Conservation (phyloP, 306 rosid species). For the Lathyrus sativus region DNA sequence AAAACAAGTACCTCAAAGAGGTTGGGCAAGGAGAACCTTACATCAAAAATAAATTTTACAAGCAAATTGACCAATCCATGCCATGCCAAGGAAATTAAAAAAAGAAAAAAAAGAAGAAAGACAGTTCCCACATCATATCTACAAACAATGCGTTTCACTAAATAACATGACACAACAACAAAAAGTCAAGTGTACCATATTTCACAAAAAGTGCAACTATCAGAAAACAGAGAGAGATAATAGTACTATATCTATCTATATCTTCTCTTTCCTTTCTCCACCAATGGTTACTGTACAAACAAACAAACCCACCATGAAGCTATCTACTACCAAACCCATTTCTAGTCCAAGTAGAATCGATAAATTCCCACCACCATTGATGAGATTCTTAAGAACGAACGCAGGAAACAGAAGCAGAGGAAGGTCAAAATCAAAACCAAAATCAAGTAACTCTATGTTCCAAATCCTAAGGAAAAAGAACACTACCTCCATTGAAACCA, state of each 20-base stretch:
- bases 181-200: constrained; percentile 38
- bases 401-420: constrained; percentile 75
- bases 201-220: constrained; percentile 15
- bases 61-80: constrained; percentile 61
- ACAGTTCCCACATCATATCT: not conserved
- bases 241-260: constrained; percentile 11
- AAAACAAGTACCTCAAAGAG: too few species aligned
- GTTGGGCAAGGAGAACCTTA: too few species aligned
- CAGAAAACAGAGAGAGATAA: not conserved
- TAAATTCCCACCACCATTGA: constrained; percentile 88
- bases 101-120: not conserved
- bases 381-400: constrained; percentile 78
- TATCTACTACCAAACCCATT: constrained; percentile 59
- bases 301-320: constrained; percentile 42
- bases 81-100: constrained; percentile 35
- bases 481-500: constrained; percentile 59
- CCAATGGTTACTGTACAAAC: constrained; percentile 5
- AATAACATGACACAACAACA: constrained; percentile 26
- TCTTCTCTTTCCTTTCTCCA: constrained; percentile 33
- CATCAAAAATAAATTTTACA: constrained; percentile 31
- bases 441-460: constrained; percentile 55
- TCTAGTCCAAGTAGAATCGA: constrained; percentile 83
- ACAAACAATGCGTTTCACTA: constrained; percentile 36
- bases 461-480: constrained; percentile 65
- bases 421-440: constrained; percentile 53